A percentile compares a stretch with the other conserved stretches of the same genome.
Evolutionary conservation across 805 yeast genomes (phyloP).

Genomic region (Saturnispora ahearnii): DNA sequence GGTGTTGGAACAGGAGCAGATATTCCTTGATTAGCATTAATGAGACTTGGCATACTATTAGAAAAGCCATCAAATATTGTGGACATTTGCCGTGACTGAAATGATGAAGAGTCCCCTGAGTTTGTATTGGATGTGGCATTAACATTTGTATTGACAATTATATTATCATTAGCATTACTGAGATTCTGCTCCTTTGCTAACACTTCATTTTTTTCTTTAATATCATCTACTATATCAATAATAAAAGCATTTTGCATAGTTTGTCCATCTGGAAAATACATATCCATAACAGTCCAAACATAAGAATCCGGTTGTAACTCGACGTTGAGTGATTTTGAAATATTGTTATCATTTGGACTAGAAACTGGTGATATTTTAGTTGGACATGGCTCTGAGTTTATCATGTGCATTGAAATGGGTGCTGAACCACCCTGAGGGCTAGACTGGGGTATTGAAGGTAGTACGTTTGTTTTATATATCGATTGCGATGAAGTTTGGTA

Average conservation of each 20-base stretch:
- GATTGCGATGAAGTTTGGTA: background rate
- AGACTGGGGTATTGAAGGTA: background rate
- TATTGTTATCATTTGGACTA: background rate
- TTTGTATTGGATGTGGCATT: background rate
- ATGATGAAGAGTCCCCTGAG: background rate
- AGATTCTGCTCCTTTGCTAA: background rate
- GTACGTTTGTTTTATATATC: background rate
- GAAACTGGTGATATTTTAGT: background rate
- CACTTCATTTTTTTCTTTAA: background rate
- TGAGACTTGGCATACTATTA: background rate
- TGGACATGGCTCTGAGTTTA: background rate
- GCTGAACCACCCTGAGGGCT: background rate
- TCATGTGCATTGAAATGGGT: background rate
- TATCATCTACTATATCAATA: slow-evolving; percentile 31
- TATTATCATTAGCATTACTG: background rate
- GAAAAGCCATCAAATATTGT: background rate
- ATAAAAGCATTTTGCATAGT: slow-evolving; percentile 53
- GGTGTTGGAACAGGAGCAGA: slow-evolving; percentile 8
- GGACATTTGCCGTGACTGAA: background rate
- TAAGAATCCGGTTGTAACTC: slow-evolving; percentile 51
- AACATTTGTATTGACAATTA: background rate
- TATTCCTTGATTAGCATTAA: background rate
- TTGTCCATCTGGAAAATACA: slow-evolving; percentile 62
- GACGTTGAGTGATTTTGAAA: background rate
- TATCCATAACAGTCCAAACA: slow-evolving; percentile 51